These are phyloP conservation scores for Ogataea hybrid DNA, from an alignment of 1,139 yeast genomes.

Conservation along the genomic window DNA sequence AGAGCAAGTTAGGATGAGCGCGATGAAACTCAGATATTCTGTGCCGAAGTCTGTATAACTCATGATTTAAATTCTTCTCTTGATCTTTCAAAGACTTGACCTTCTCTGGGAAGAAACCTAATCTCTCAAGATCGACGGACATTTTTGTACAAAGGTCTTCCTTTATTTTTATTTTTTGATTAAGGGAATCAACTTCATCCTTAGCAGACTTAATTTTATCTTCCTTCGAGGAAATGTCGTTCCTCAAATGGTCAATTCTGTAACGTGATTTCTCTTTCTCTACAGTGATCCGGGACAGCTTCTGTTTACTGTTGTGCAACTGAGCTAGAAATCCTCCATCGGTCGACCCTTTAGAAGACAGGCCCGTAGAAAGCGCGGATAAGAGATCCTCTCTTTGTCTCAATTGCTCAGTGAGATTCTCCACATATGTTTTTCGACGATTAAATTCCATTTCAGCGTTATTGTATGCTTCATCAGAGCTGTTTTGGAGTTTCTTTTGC, in stretches of 20 bases:
- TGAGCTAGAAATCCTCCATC: conserved; percentile 83
- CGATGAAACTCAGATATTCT: conserved; percentile 60
- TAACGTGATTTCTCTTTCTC: conserved; percentile 59
- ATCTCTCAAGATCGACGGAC: conserved; percentile 43
- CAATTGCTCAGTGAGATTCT: conserved; percentile 46
- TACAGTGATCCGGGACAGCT: conserved; percentile 53
- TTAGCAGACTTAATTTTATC: conserved; percentile 56
- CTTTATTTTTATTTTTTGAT: not conserved
- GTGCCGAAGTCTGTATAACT: conserved; percentile 42
- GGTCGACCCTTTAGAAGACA: conserved; percentile 76
- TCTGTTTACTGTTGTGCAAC: conserved; percentile 61
- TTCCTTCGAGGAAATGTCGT: conserved; percentile 52
- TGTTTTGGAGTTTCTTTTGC: conserved; percentile 10
- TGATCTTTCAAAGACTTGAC: conserved; percentile 44
- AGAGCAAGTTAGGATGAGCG: conserved; percentile 72
- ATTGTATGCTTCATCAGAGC: conserved; percentile 21
- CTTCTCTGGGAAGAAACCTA: conserved; percentile 60
- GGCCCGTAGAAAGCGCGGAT: conserved; percentile 85
- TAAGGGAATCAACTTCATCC: conserved; percentile 42
- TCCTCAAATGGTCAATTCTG: conserved; percentile 54
- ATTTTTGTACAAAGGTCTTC: conserved; percentile 34
- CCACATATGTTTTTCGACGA: conserved; percentile 42
- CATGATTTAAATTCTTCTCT: conserved; percentile 33
- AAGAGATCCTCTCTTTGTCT: conserved; percentile 73
- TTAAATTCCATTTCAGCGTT: conserved; percentile 41